Evolutionary conservation across 306 rosid genomes (phyloP).

Genomic region (Ormosia semicastrata): DNA sequence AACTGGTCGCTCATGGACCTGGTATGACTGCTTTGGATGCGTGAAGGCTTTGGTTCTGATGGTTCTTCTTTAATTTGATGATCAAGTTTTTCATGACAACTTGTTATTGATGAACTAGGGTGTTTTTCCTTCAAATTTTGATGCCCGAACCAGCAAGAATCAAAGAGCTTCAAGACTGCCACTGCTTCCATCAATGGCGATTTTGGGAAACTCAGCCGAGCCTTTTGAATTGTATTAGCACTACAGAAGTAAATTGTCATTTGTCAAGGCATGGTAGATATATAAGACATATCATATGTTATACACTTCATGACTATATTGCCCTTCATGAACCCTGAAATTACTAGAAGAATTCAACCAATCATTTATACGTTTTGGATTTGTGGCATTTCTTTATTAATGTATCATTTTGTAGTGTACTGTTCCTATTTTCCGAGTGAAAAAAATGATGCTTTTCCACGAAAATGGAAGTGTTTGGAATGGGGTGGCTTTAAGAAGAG

Average conservation of each 20-base stretch:
- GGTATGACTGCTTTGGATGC: slow-evolving; percentile 31
- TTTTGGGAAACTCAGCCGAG: slow-evolving; percentile 12
- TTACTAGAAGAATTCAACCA: slow-evolving; percentile 30
- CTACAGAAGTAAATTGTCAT: slow-evolving; percentile 2
- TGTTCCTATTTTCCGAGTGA: slow-evolving; percentile 2
- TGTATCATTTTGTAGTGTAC: background rate
- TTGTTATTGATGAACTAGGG: slow-evolving; percentile 21
- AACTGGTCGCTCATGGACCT: slow-evolving; percentile 75
- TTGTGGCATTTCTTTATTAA: background rate
- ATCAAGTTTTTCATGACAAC: slow-evolving; percentile 32
- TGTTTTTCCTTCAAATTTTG: slow-evolving; percentile 35
- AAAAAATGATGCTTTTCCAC: slow-evolving; percentile 3
- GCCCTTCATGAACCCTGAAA: slow-evolving; percentile 31
- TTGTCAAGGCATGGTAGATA: background rate
- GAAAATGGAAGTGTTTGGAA: slow-evolving; percentile 7
- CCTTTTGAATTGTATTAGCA: slow-evolving; percentile 12
- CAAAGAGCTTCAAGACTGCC: slow-evolving; percentile 51
- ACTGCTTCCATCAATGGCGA: slow-evolving; percentile 66
- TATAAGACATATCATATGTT: background rate
- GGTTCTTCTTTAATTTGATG: slow-evolving; percentile 14
- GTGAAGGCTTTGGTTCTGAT: slow-evolving; percentile 32
- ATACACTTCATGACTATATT: slow-evolving; percentile 23
- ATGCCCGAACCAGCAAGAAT: slow-evolving; percentile 64
- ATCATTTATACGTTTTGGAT: slow-evolving; percentile 51
- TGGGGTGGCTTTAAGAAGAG: slow-evolving; percentile 34